phyloP scores from a whole-genome alignment of 1,284 basidiomycete genomes.

The Somion occarium region DNA sequence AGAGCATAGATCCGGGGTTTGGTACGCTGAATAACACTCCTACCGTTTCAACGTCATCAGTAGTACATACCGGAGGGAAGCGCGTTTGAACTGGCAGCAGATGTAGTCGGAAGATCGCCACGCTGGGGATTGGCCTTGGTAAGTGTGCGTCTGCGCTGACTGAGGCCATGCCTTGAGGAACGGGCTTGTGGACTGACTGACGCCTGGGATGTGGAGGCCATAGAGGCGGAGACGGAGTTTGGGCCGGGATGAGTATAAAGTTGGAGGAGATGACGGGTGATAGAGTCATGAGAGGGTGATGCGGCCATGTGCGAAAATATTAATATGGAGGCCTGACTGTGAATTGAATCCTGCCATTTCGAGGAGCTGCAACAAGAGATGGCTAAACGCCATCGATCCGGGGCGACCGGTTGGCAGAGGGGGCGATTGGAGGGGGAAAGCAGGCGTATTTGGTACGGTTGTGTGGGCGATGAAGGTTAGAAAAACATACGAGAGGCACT shows the following conservation, averaged over 20 bases:
- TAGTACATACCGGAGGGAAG: background rate
- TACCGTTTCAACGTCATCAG: background rate
- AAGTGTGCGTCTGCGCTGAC: slow-evolving; percentile 1
- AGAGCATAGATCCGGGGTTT: background rate
- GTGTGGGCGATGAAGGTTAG: background rate
- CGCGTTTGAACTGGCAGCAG: too few relatives aligned
- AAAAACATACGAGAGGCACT: background rate
- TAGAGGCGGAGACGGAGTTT: background rate
- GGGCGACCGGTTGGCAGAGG: slow-evolving; percentile 4
- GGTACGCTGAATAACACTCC: background rate
- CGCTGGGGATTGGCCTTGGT: background rate
- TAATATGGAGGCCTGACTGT: background rate
- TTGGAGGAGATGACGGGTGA: background rate
- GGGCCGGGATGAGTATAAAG: background rate
- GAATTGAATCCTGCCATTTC: slow-evolving; percentile 6
- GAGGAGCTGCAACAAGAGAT: slow-evolving; percentile 3
- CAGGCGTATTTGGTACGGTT: slow-evolving; percentile 2
- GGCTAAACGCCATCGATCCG: slow-evolving; percentile 16
- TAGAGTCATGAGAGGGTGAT: background rate
- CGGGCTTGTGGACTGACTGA: background rate
- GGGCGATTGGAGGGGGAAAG: background rate
- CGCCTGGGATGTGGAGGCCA: background rate
- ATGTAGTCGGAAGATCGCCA: background rate
- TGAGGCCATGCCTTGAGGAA: background rate
- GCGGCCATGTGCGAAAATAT: background rate